Evolutionary conservation across 257 asterid genomes (phyloP).

Genomic region (Perilla frutescens): DNA sequence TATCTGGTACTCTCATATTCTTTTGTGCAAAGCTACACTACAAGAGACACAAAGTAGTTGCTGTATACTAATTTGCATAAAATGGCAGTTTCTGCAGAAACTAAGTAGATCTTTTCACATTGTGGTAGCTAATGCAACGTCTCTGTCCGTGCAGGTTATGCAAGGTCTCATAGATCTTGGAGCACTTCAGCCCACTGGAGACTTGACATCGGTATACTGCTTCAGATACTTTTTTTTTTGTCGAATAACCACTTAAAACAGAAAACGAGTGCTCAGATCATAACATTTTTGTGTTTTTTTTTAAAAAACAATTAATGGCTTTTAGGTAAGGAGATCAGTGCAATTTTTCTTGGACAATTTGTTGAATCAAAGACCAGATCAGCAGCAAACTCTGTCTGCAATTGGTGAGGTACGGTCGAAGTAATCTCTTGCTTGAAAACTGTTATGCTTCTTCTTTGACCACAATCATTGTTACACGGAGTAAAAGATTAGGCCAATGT

Average conservation of each 20-base stretch:
- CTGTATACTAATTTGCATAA: background rate
- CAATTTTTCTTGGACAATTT: constrained; percentile 96
- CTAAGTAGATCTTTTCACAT: too few species aligned
- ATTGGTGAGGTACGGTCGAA: constrained; percentile 82
- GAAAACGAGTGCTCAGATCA: background rate
- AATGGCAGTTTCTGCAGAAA: background rate
- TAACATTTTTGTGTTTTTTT: background rate
- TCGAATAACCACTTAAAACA: background rate
- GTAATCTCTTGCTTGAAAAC: background rate
- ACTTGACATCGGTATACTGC: constrained; percentile 73
- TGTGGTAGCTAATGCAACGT: background rate
- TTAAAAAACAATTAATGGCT: background rate
- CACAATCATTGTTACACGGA: too few species aligned
- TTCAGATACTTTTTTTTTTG: constrained; percentile 24
- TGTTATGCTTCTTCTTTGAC: too few species aligned
- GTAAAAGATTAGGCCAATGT: background rate
- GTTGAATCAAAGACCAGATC: constrained; percentile 84
- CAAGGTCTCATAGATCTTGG: constrained; percentile 86
- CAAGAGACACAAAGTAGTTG: background rate
- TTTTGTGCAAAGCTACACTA: background rate
- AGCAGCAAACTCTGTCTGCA: constrained; percentile 92
- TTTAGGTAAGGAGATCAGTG: constrained; percentile 87
- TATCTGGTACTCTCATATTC: background rate
- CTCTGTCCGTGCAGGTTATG: constrained; percentile 68
- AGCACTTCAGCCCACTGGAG: constrained; percentile 99